Percentiles rank a stretch among this genome's conserved stretches.
Evolutionary conservation across 2,329 filamentous ascomycete species (phyloP).

Genomic region (Monilinia polystroma): DNA sequence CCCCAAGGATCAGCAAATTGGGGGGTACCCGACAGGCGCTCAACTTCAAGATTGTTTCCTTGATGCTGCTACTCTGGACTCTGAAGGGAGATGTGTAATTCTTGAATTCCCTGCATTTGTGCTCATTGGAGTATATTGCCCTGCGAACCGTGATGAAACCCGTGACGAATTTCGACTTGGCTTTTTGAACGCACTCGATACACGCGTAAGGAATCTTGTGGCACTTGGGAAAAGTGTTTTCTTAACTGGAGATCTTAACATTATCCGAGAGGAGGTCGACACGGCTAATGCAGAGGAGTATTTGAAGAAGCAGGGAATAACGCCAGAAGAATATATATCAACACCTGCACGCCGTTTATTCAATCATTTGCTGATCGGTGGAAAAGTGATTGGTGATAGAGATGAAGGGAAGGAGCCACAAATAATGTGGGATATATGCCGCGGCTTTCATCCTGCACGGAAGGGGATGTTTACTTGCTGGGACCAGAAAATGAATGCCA

Average conservation of each 20-base stretch:
- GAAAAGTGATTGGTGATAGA: slow-evolving; percentile 63
- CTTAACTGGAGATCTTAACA: slow-evolving; percentile 85
- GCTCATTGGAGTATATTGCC: slow-evolving; percentile 87
- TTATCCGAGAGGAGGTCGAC: slow-evolving; percentile 64
- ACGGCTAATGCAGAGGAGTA: slow-evolving; percentile 71
- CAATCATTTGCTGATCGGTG: slow-evolving; percentile 79
- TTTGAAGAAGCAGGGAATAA: slow-evolving; percentile 67
- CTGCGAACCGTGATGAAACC: slow-evolving; percentile 81
- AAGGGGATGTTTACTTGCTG: slow-evolving; percentile 95
- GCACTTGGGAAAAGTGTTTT: slow-evolving; percentile 81
- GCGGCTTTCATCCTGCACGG: slow-evolving; percentile 75
- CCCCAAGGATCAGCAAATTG: slow-evolving; percentile 72
- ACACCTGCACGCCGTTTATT: slow-evolving; percentile 72
- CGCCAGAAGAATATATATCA: slow-evolving; percentile 69
- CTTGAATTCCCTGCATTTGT: slow-evolving; percentile 96
- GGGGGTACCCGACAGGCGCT: slow-evolving; percentile 73
- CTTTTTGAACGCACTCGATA: slow-evolving; percentile 78
- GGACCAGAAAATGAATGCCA: slow-evolving; percentile 92
- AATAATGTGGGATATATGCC: slow-evolving; percentile 79
- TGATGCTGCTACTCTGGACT: slow-evolving; percentile 74
- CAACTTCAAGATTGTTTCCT: slow-evolving; percentile 64
- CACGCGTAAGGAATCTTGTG: slow-evolving; percentile 79
- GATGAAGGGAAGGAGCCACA: slow-evolving; percentile 69
- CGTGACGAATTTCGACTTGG: slow-evolving; percentile 78
- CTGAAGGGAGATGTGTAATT: slow-evolving; percentile 86